Conservation (phyloP, 2,329 filamentous ascomycete species). For the Calonectria crousiana region DNA sequence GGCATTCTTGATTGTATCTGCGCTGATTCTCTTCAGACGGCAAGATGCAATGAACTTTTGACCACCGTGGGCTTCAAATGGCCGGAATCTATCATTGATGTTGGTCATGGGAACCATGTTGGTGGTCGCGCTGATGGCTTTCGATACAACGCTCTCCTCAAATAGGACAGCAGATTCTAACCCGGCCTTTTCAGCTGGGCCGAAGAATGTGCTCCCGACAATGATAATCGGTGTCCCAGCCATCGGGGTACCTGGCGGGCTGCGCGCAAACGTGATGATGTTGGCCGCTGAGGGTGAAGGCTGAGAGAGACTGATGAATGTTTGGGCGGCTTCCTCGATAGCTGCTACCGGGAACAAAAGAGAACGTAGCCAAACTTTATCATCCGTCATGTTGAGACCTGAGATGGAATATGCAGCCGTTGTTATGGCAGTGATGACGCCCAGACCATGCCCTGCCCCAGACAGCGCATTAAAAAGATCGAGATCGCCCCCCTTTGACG, state of each 20-base stretch:
- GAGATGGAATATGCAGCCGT: conserved; percentile 41
- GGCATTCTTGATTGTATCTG: conserved; percentile 29
- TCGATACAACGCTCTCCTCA: conserved; percentile 23
- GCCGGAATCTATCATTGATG: conserved; percentile 39
- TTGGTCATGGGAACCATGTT: conserved; percentile 32
- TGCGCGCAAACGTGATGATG: conserved; percentile 43
- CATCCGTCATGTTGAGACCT: conserved; percentile 40
- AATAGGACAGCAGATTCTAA: conserved; percentile 32
- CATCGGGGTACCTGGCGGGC: conserved; percentile 45
- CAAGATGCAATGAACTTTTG: conserved; percentile 44
- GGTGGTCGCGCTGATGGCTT: conserved; percentile 42
- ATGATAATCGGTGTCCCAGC: conserved; percentile 47
- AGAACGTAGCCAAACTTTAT: conserved; percentile 48
- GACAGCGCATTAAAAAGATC: conserved; percentile 47
- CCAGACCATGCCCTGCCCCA: conserved; percentile 51
- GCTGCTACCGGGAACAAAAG: conserved; percentile 44
- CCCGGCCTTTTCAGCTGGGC: conserved; percentile 41
- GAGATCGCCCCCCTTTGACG: conserved; percentile 37
- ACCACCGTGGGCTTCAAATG: conserved; percentile 44
- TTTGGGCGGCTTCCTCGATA: conserved; percentile 34
- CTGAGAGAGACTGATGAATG: conserved; percentile 38
- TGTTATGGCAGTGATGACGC: conserved; percentile 47
- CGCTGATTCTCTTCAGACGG: conserved; percentile 32
- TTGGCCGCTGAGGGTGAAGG: conserved; percentile 31
- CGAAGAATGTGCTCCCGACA: conserved; percentile 39